Conservation (phyloP, 2,329 filamentous ascomycete species). For the Parastagonospora nodorum region DNA sequence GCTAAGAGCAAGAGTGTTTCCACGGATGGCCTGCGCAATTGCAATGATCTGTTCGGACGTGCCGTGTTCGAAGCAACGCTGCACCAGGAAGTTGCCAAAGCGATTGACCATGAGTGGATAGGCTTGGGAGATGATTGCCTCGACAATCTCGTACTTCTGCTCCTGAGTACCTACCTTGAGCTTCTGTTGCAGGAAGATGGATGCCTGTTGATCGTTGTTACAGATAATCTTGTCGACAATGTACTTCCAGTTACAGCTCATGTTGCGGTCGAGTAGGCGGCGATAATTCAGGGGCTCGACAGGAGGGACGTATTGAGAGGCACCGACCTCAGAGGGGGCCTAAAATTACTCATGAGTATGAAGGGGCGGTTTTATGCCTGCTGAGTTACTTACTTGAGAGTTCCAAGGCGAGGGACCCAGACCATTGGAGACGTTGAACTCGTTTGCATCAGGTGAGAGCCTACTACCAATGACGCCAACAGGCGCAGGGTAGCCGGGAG, state of each 20-base stretch:
- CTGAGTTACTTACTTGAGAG: constrained; percentile 31
- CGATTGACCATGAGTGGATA: constrained; percentile 98
- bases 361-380: neutral
- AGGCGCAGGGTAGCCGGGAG: constrained; percentile 36
- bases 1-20: constrained; percentile 89
- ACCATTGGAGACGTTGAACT: constrained; percentile 46
- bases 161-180: constrained; percentile 94
- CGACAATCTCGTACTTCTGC: constrained; percentile 96
- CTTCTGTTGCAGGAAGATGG: constrained; percentile 98
- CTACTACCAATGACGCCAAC: constrained; percentile 47
- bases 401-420: constrained; percentile 49
- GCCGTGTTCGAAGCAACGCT: constrained; percentile 98
- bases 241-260: constrained; percentile 98
- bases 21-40: constrained; percentile 91
- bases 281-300: constrained; percentile 96
- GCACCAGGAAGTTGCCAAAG: constrained; percentile 97
- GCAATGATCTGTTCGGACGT: constrained; percentile 90
- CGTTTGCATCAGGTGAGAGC: constrained; percentile 53
- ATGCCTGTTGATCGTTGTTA: constrained; percentile 98
- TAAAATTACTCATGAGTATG: constrained; percentile 12
- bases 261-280: constrained; percentile 89
- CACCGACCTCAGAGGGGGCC: constrained; percentile 32
- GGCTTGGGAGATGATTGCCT: constrained; percentile 92
- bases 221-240: constrained; percentile 99
- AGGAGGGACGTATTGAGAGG: constrained; percentile 75